Conservation (phyloP, 2,329 filamentous ascomycete genomes). For the Talaromyces sp. region DNA sequence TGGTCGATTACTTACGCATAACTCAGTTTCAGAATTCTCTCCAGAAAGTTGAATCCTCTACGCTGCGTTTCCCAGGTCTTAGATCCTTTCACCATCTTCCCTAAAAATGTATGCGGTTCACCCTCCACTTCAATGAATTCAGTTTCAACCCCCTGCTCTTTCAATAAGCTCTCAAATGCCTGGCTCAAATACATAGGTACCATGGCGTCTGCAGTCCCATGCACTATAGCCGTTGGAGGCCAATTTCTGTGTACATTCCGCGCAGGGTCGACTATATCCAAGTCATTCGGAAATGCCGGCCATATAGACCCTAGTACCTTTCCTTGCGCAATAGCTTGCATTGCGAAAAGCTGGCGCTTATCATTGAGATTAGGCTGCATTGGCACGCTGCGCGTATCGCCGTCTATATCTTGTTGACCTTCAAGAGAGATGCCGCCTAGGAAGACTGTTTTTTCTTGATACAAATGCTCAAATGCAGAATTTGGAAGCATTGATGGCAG, state of each 20-base stretch:
- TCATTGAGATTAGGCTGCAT: neutral
- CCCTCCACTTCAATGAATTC: neutral
- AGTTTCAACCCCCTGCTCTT: neutral
- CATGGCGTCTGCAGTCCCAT: neutral
- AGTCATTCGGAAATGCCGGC: neutral
- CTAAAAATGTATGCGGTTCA: conserved; percentile 8
- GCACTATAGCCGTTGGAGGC: neutral
- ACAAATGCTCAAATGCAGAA: neutral
- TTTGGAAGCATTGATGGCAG: neutral
- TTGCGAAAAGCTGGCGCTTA: neutral
- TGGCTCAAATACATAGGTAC: neutral
- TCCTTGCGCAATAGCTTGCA: conserved; percentile 6
- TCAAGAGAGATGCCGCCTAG: neutral
- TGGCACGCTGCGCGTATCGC: neutral
- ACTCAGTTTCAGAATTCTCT: neutral
- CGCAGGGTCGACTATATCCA: neutral
- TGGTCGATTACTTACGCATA: neutral
- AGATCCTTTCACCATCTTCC: conserved; percentile 5
- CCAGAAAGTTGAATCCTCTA: conserved; percentile 5
- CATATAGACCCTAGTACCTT: conserved; percentile 1
- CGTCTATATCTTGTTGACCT: neutral
- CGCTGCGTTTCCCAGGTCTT: conserved; percentile 5
- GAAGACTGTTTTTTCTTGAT: neutral
- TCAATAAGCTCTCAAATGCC: neutral
- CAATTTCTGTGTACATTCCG: neutral